Conservation (phyloP, 2,329 filamentous ascomycete species). For the Fusarium begoniae region DNA sequence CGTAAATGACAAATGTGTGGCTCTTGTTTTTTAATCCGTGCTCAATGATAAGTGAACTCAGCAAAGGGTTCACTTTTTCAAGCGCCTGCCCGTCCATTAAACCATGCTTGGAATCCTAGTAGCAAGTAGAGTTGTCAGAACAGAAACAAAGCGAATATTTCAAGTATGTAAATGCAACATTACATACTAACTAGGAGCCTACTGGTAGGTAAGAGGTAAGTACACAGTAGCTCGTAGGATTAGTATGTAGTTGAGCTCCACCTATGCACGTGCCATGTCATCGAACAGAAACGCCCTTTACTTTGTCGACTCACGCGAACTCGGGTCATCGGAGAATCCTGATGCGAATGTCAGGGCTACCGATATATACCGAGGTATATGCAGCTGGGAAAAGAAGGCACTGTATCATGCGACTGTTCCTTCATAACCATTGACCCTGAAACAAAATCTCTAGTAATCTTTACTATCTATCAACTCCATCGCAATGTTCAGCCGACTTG, state of each 20-base stretch:
- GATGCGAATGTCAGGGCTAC: conserved; percentile 34
- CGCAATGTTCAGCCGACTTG: conserved; percentile 35
- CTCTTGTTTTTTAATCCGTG: background rate
- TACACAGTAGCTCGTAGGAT: too few relatives aligned
- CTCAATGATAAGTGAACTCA: background rate
- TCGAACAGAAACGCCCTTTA: conserved; percentile 19
- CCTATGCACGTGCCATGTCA: background rate
- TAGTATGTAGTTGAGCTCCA: background rate
- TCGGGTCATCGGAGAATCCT: conserved; percentile 13
- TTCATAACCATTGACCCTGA: background rate
- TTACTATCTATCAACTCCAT: background rate
- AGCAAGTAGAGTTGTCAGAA: background rate
- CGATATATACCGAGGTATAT: conserved; percentile 26
- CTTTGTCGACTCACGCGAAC: conserved; percentile 15
- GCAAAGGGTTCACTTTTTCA: background rate
- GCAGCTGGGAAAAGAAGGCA: background rate
- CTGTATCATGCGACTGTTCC: background rate
- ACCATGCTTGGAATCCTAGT: background rate
- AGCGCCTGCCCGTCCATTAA: background rate
- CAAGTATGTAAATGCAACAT: background rate
- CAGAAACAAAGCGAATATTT: background rate
- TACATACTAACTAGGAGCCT: background rate
- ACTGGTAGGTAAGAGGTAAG: too few relatives aligned
- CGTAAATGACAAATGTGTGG: background rate
- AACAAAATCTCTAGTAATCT: background rate